These are phyloP conservation scores for Lactarius vividus DNA, from an alignment of 768 basidiomycete species.

Conservation along the genomic window DNA sequence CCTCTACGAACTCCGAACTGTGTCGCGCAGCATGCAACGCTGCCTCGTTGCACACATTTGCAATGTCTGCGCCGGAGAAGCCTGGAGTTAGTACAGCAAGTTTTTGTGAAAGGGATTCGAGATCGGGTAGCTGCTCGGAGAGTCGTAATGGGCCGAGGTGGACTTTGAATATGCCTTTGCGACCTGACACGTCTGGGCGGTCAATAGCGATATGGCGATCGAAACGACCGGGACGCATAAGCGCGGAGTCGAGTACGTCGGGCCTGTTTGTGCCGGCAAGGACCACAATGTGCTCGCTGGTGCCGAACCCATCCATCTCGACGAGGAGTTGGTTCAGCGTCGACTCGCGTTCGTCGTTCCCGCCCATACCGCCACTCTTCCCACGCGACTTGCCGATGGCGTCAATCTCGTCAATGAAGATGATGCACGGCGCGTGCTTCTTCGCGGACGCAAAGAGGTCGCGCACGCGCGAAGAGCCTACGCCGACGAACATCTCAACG, in stretches of 20 bases:
- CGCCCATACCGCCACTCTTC: slow-evolving; percentile 73
- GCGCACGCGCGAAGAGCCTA: slow-evolving; percentile 94
- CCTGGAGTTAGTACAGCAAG: slow-evolving; percentile 95
- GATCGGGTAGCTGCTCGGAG: slow-evolving; percentile 47
- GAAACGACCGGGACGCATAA: slow-evolving; percentile 97
- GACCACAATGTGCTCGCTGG: slow-evolving; percentile 95
- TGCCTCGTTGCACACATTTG: slow-evolving; percentile 98
- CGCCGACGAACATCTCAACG: slow-evolving; percentile 99
- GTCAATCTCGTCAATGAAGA: slow-evolving; percentile 99
- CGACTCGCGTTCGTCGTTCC: slow-evolving; percentile 96
- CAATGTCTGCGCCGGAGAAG: slow-evolving; percentile 98
- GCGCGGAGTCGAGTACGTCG: slow-evolving; percentile 92
- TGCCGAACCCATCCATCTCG: slow-evolving; percentile 99
- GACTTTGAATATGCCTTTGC: slow-evolving; percentile 91
- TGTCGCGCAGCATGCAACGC: slow-evolving; percentile 92
- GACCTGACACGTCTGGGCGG: slow-evolving; percentile 89
- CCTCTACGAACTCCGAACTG: slow-evolving; percentile 71
- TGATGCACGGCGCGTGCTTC: slow-evolving; percentile 97
- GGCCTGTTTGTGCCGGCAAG: slow-evolving; percentile 96
- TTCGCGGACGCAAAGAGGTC: slow-evolving; percentile 97
- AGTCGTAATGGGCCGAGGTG: slow-evolving; percentile 85
- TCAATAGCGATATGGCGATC: slow-evolving; percentile 96
- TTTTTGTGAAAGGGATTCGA: slow-evolving; percentile 75
- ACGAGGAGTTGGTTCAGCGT: slow-evolving; percentile 97
- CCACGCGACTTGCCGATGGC: slow-evolving; percentile 95